Evolutionary conservation across 768 basidiomycete species (phyloP), one percentile per base, ranked within the genome.

Genomic region (Asterophora lycoperdoides): DNA sequence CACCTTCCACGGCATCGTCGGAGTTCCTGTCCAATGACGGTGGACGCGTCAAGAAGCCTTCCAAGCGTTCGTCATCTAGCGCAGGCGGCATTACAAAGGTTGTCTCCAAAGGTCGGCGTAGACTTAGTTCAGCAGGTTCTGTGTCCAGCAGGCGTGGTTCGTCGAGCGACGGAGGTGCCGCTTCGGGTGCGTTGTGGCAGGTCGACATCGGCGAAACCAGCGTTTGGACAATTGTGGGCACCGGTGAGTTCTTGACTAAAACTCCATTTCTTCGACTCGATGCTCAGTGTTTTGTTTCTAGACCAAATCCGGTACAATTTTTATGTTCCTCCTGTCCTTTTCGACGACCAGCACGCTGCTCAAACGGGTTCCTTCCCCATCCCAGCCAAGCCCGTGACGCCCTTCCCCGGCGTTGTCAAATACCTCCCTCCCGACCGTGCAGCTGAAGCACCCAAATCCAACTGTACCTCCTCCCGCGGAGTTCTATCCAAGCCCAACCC

Each of bases 271-370:
- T 30, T 39, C 42, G 41, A 30, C 46, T 49, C 37, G 51, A 62
- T 55, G 47, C 49, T 51, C 47, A 45, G 39, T 54, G 48, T 30
- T 36, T 41, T 53, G 46, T 29, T 32, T 40, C 6, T 68, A 85
- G 91, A 94, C 61, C 88, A 93, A 79, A 80, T 92, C 45, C 84
- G 92, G 53, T 93, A 93, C 70, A 92, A 93, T 67, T 94, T 93
- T 68, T 93, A 91, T 61, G 85, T 93, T 10, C 92, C 92, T 28
- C 88, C 89, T 1, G 78, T 85, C 19, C 73, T 93, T 37, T 89
- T 87, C 62, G 88, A 91, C 70, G 82, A 82, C 57, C 87, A 86
- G 64, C 82, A 81, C 53, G 77, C 80, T n/a, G 72, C 81, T 15
- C 81, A 80, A 59, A 81, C 75, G 7, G 77, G 81, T 5, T 84